Conservation (phyloP, 129 eudicot genomes). For the Centrapalus pauciflorus region DNA sequence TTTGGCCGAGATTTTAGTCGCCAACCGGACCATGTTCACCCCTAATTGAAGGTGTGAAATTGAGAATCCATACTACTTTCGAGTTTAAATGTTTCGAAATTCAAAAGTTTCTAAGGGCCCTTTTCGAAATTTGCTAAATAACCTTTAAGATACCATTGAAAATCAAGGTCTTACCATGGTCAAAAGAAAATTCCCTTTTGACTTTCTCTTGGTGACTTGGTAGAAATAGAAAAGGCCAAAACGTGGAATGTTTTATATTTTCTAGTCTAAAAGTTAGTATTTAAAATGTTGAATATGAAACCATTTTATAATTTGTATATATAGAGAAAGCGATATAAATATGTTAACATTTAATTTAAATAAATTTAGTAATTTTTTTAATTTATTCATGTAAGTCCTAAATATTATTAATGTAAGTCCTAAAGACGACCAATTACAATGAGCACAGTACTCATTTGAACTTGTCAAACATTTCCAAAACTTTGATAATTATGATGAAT, state of each 20-base stretch:
- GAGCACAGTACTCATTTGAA: no score
- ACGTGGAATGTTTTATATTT: neutral
- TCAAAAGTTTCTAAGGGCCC: neutral
- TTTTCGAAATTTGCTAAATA: neutral
- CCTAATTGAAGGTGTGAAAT: no score
- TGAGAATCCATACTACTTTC: neutral
- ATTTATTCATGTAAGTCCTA: no score
- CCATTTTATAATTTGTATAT: neutral
- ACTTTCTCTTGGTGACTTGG: neutral
- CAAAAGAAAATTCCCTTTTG: neutral
- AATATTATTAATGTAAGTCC: no score
- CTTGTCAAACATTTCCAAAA: no score
- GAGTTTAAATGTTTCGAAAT: neutral
- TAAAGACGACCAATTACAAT: no score
- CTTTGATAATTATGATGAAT: no score
- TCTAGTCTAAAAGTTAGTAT: neutral
- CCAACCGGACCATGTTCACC: no score
- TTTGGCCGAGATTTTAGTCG: no score
- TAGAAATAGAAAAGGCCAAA: neutral
- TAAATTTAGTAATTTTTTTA: no score
- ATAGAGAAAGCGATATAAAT: neutral
- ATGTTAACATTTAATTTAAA: no score
- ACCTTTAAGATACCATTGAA: neutral
- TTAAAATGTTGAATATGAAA: neutral
- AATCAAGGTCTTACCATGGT: neutral